phyloP scores from a whole-genome alignment of 1,139 yeast genomes.

The Geotrichum cucujoidarum region DNA sequence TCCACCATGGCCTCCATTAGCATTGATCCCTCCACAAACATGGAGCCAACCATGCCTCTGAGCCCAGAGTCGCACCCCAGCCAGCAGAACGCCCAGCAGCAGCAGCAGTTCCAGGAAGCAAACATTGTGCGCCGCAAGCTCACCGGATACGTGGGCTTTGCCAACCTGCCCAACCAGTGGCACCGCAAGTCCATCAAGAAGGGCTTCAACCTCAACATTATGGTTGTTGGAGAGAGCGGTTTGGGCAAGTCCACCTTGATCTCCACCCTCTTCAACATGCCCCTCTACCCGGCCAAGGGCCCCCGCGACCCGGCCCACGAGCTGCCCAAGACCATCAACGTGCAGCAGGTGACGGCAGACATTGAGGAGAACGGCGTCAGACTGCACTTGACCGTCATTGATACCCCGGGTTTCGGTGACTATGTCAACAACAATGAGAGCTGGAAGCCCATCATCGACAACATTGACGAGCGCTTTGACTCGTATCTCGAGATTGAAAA shows the following conservation, averaged over 20 bases:
- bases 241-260: conserved; percentile 91
- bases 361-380: conserved; percentile 93
- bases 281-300: conserved; percentile 47
- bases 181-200: conserved; percentile 89
- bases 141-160: conserved; percentile 93
- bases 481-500: conserved; percentile 86
- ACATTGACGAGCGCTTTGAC: conserved; percentile 82
- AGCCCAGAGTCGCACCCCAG: neutral
- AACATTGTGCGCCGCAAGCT: conserved; percentile 69
- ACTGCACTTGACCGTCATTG: conserved; percentile 76
- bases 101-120: neutral
- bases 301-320: conserved; percentile 36
- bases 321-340: conserved; percentile 47
- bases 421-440: conserved; percentile 79
- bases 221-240: conserved; percentile 70
- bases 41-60: conserved; percentile 9
- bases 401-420: conserved; percentile 95
- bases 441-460: conserved; percentile 92
- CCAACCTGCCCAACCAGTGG: conserved; percentile 98
- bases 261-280: conserved; percentile 82
- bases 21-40: conserved; percentile 10
- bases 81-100: neutral
- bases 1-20: conserved; percentile 17
- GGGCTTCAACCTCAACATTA: conserved; percentile 78
- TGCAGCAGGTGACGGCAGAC: conserved; percentile 63